phyloP scores from a whole-genome alignment of 2,329 filamentous ascomycete genomes.

The Xylariaceae sp. region DNA sequence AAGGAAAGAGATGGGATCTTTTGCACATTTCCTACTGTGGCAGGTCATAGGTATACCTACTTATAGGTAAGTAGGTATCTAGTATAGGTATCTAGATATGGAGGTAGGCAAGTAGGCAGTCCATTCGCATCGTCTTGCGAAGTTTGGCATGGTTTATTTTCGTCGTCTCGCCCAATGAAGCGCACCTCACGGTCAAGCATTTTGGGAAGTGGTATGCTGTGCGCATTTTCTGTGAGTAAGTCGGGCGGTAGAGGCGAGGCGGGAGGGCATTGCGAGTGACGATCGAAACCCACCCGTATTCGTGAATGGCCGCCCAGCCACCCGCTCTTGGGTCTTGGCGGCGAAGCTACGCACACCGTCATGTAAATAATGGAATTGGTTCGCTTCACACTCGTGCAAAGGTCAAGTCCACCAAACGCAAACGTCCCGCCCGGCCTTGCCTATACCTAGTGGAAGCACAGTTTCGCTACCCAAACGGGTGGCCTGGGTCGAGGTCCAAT shows the following conservation, averaged over 20 bases:
- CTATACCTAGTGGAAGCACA: background rate
- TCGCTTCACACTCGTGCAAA: conserved; percentile 8
- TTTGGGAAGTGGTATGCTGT: background rate
- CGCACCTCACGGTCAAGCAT: background rate
- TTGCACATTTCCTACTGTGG: too few species aligned
- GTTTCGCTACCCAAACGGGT: conserved; percentile 10
- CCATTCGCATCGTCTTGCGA: background rate
- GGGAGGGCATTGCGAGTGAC: background rate
- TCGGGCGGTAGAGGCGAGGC: background rate
- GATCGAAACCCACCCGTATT: background rate
- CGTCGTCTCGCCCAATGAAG: background rate
- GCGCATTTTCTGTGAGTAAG: background rate
- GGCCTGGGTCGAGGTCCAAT: background rate
- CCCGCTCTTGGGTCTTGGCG: conserved; percentile 3
- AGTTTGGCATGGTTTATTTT: background rate
- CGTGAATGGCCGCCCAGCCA: conserved; percentile 9
- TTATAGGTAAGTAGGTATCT: too few species aligned
- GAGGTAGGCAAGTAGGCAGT: too few species aligned
- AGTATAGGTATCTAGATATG: too few species aligned
- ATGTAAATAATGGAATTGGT: background rate
- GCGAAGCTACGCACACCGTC: background rate
- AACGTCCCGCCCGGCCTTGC: background rate
- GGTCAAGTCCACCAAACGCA: conserved; percentile 1
- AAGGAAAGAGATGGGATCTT: too few species aligned
- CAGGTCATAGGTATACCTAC: too few species aligned